These are phyloP conservation scores for Fusarium azukiicola DNA, from an alignment of 2,329 filamentous ascomycete species.

Conservation along the genomic window DNA sequence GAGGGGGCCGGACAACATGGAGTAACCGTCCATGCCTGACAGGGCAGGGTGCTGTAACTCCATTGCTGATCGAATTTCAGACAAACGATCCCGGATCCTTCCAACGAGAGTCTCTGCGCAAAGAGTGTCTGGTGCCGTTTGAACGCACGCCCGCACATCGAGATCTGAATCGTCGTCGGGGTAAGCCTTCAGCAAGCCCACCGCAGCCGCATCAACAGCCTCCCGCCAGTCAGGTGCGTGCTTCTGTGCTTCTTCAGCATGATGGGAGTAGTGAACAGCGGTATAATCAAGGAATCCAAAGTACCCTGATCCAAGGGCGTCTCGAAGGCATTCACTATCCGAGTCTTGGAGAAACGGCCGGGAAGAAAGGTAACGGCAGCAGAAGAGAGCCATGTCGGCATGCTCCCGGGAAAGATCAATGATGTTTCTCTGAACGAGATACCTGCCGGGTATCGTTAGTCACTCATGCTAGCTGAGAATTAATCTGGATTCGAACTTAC, in stretches of 20 bases:
- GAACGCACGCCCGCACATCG: background rate
- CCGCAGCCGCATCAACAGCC: background rate
- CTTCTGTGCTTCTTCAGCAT: background rate
- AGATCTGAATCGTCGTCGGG: background rate
- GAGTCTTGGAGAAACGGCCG: background rate
- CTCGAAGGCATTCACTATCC: fast-evolving
- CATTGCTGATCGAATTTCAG: background rate
- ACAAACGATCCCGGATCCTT: background rate
- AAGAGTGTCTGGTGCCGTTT: background rate
- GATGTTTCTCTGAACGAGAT: background rate
- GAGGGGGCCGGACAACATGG: fast-evolving
- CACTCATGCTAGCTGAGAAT: background rate
- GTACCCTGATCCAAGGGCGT: background rate
- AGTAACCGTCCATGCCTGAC: background rate
- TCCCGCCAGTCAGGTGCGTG: background rate
- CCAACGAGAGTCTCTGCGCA: background rate
- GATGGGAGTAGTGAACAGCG: fast-evolving
- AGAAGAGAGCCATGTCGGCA: slow-evolving; percentile 21
- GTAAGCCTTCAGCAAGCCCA: background rate
- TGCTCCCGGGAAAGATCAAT: slow-evolving; percentile 16
- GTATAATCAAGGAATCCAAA: slow-evolving; percentile 12
- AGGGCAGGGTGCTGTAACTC: background rate
- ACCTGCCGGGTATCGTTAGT: background rate
- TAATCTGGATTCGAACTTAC: background rate
- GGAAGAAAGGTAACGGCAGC: slow-evolving; percentile 28